phyloP scores from a whole-genome alignment of 164 flowering plant species.

The Platanus orientalis region DNA sequence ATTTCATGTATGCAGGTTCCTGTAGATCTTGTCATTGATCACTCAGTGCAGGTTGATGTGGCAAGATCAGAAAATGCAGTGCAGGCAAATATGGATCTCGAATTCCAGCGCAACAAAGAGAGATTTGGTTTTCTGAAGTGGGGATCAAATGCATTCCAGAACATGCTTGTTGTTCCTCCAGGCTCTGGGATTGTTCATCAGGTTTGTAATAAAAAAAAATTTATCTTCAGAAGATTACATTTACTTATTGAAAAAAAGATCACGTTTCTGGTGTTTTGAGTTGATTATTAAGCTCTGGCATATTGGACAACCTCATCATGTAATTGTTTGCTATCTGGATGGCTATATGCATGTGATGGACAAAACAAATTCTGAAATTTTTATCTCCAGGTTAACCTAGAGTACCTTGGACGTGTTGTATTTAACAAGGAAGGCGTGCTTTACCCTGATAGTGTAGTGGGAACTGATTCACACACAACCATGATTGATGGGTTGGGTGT shows the following conservation, averaged over 20 bases:
- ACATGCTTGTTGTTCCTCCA: no score
- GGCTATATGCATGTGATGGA: not conserved
- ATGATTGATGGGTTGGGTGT: no score
- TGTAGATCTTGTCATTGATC: no score
- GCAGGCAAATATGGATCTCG: conserved; percentile 93
- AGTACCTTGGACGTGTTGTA: conserved; percentile 90
- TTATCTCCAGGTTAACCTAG: conserved; percentile 57
- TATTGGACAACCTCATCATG: no score
- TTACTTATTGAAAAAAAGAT: no score
- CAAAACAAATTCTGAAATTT: not conserved
- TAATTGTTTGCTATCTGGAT: not conserved
- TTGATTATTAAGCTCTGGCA: not conserved
- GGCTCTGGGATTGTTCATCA: no score
- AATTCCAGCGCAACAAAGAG: conserved; percentile 85
- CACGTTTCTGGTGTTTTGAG: conserved; percentile 49
- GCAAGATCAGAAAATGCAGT: no score
- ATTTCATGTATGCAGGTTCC: conserved; percentile 60
- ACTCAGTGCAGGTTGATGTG: no score
- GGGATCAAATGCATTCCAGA: conserved; percentile 83
- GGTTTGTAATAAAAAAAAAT: no score
- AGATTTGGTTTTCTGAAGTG: conserved; percentile 89
- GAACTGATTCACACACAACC: no score
- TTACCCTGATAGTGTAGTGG: no score
- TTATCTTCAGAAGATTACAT: no score
- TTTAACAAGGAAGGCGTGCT: conserved; percentile 73